Evolutionary conservation across 2,329 filamentous ascomycete species (phyloP).

Genomic region (Monascus ruber): DNA sequence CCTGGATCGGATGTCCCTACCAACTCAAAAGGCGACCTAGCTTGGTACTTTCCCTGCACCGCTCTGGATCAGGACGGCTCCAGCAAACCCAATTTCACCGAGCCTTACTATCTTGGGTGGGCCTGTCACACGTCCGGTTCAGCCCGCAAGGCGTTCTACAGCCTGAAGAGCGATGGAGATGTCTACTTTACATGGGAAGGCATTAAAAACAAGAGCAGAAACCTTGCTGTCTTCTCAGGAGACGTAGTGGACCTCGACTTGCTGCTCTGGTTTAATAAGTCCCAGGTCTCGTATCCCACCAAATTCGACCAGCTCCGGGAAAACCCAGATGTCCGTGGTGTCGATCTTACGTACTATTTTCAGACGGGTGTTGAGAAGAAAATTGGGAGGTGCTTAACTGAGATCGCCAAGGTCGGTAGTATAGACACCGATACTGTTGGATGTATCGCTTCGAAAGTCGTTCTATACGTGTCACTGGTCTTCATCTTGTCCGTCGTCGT

Average conservation of each 20-base stretch:
- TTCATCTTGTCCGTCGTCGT: conserved; percentile 85
- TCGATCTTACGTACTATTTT: conserved; percentile 81
- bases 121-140: conserved; percentile 68
- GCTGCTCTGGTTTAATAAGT: conserved; percentile 77
- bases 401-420: conserved; percentile 91
- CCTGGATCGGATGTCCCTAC: conserved; percentile 66
- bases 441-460: conserved; percentile 94
- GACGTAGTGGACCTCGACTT: conserved; percentile 85
- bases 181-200: conserved; percentile 97
- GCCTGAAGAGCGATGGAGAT: conserved; percentile 59
- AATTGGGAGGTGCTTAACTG: conserved; percentile 73
- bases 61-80: conserved; percentile 92
- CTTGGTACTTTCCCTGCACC: conserved; percentile 94
- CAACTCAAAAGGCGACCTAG: conserved; percentile 60
- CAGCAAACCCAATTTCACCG: conserved; percentile 59
- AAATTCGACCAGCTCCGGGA: conserved; percentile 71
- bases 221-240: conserved; percentile 87
- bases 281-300: conserved; percentile 62
- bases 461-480: conserved; percentile 82
- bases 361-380: conserved; percentile 68
- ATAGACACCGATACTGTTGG: conserved; percentile 94
- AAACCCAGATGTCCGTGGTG: conserved; percentile 60
- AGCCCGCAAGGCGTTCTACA: conserved; percentile 66
- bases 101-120: conserved; percentile 71
- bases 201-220: conserved; percentile 75